Conservation (phyloP, 192 early-diverging fungal genomes). For the Coemansia sp. region DNA sequence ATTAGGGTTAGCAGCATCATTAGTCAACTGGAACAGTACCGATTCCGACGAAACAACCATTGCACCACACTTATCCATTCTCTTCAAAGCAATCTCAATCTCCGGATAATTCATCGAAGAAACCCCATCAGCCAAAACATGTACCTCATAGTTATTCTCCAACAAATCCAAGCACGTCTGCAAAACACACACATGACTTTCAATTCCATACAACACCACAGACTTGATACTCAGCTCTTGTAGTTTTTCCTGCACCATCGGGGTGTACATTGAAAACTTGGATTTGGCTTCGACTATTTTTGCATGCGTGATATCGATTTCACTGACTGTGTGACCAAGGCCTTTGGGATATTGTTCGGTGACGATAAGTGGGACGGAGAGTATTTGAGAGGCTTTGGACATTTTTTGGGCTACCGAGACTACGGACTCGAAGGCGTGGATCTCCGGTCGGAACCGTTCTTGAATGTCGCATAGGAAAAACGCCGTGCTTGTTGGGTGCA, state of each 20-base stretch:
- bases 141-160: slow-evolving; percentile 73
- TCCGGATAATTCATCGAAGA: slow-evolving; percentile 84
- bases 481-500: slow-evolving; percentile 64
- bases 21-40: slow-evolving; percentile 69
- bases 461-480: slow-evolving; percentile 97
- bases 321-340: slow-evolving; percentile 74
- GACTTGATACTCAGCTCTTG: slow-evolving; percentile 59
- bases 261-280: slow-evolving; percentile 86
- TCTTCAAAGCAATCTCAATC: slow-evolving; percentile 75
- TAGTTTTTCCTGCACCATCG: slow-evolving; percentile 59
- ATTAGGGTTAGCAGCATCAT: slow-evolving; percentile 61
- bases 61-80: slow-evolving; percentile 70
- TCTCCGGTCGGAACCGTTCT: slow-evolving; percentile 71
- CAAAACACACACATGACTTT: slow-evolving; percentile 93
- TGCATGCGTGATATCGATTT: slow-evolving; percentile 72
- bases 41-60: slow-evolving; percentile 76
- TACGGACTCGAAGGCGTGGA: slow-evolving; percentile 80
- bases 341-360: slow-evolving; percentile 81
- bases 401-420: slow-evolving; percentile 86
- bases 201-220: slow-evolving; percentile 88
- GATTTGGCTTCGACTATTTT: slow-evolving; percentile 66
- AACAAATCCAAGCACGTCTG: slow-evolving; percentile 93
- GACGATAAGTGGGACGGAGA: slow-evolving; percentile 82
- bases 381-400: slow-evolving; percentile 69
- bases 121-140: slow-evolving; percentile 91